phyloP scores from a whole-genome alignment of 352 stramenopile species.

The Pythium graminicola region DNA sequence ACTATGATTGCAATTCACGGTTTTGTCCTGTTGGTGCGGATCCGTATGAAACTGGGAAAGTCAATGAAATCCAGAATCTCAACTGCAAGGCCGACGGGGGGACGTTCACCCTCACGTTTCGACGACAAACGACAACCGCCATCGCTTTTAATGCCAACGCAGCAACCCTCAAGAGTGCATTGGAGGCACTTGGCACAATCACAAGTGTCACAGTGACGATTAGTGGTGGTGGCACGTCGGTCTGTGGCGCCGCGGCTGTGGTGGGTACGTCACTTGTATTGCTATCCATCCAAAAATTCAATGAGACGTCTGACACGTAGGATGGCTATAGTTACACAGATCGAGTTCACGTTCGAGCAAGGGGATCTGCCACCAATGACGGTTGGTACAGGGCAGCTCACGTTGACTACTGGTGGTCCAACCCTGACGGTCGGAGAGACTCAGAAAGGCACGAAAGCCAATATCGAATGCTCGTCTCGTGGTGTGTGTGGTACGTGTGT shows the following conservation, averaged over 20 bases:
- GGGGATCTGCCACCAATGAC: constrained; percentile 58
- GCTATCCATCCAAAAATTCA: too few relatives aligned
- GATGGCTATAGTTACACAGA: constrained; percentile 45
- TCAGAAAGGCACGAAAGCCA: constrained; percentile 87
- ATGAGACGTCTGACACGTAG: not conserved
- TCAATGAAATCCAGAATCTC: constrained; percentile 65
- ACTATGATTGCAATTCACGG: constrained; percentile 65
- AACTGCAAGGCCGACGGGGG: constrained; percentile 71
- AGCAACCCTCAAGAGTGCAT: constrained; percentile 39
- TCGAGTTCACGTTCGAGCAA: constrained; percentile 75
- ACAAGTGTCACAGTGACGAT: constrained; percentile 62
- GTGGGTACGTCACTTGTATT: constrained; percentile 31
- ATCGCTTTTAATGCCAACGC: constrained; percentile 57
- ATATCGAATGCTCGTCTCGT: constrained; percentile 76
- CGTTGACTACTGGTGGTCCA: constrained; percentile 38
- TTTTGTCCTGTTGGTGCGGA: constrained; percentile 89
- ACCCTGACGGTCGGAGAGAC: constrained; percentile 45
- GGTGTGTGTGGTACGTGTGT: constrained; percentile 69
- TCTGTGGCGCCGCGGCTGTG: constrained; percentile 60
- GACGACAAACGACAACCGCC: constrained; percentile 59
- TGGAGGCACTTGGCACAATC: constrained; percentile 55
- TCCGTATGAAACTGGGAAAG: constrained; percentile 53
- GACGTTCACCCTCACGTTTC: constrained; percentile 82
- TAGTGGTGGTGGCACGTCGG: constrained; percentile 48
- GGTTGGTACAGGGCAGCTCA: constrained; percentile 44